Evolutionary conservation across 257 asterid genomes (phyloP).

Genomic region (Capsicum pubescens): DNA sequence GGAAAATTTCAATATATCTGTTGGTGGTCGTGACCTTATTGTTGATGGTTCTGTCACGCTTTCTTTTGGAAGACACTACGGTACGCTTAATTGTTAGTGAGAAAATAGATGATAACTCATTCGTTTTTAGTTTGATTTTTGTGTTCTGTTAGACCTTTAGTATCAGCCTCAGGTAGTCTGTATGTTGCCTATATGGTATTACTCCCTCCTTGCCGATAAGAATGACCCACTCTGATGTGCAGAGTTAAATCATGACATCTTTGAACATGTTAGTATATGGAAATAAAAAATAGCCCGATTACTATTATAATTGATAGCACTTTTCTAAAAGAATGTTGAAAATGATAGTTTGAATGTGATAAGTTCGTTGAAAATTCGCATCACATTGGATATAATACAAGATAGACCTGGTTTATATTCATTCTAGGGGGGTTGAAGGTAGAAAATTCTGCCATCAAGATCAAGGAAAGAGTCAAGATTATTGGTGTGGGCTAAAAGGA

Average conservation of each 20-base stretch:
- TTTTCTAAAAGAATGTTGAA: not conserved
- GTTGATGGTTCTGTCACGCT: conserved; percentile 88
- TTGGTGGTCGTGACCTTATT: conserved; percentile 97
- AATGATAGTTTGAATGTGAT: conserved; percentile 17
- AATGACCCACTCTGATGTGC: not conserved
- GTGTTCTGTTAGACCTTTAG: conserved; percentile 4
- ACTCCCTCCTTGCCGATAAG: conserved; percentile 2
- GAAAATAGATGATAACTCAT: not conserved
- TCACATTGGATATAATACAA: not conserved
- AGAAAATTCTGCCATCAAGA: not conserved
- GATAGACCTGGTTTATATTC: conserved; percentile 5
- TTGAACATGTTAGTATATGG: not conserved
- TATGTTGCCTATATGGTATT: conserved; percentile 9
- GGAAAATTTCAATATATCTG: conserved; percentile 91
- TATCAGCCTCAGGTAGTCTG: not conserved
- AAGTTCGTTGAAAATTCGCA: conserved; percentile 3
- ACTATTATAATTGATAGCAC: not conserved
- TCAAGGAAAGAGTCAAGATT: not conserved
- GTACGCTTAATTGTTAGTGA: conserved; percentile 55
- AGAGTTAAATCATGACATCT: not conserved
- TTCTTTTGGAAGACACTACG: conserved; percentile 93
- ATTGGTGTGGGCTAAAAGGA: conserved; percentile 1
- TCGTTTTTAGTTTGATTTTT: conserved; percentile 26
- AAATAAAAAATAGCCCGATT: not conserved
- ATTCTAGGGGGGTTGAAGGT: not conserved